phyloP scores from a whole-genome alignment of 2,329 filamentous ascomycete genomes.

The Trichoderma sp. region DNA sequence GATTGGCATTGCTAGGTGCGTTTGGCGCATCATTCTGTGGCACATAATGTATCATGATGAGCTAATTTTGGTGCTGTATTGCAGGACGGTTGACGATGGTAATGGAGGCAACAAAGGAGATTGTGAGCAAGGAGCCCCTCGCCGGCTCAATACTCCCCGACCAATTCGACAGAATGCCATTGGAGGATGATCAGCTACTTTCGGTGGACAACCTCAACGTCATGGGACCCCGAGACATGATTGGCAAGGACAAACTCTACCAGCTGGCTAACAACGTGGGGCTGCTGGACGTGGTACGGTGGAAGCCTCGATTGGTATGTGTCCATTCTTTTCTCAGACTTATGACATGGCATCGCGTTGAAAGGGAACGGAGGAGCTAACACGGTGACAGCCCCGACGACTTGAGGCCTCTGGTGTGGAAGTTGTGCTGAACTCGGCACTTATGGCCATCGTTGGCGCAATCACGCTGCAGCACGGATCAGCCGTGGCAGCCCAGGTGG shows the following conservation, averaged over 20 bases:
- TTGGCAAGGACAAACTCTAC: constrained; percentile 64
- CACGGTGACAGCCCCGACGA: constrained; percentile 53
- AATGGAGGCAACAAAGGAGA: constrained; percentile 40
- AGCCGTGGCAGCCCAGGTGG: constrained; percentile 69
- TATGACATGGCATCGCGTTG: background rate
- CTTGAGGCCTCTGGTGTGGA: constrained; percentile 70
- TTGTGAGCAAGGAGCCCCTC: constrained; percentile 35
- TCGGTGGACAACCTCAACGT: constrained; percentile 70
- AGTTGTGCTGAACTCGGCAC: constrained; percentile 68
- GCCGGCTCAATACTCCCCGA: constrained; percentile 35
- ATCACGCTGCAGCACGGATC: constrained; percentile 85
- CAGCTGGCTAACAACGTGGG: constrained; percentile 68
- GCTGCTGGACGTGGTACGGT: constrained; percentile 73
- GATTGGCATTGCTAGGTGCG: constrained; percentile 82
- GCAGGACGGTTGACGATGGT: constrained; percentile 38
- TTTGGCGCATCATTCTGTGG: constrained; percentile 2
- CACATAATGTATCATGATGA: background rate
- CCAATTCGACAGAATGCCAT: constrained; percentile 59
- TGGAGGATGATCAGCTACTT: constrained; percentile 66
- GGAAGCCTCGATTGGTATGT: constrained; percentile 80
- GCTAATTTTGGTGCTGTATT: constrained; percentile 16
- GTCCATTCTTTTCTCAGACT: background rate
- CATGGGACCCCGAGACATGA: constrained; percentile 57
- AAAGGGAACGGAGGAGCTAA: constrained; percentile 14
- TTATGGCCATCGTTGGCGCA: constrained; percentile 86